A percentile compares a stretch with the other conserved stretches of the same genome.
phyloP scores from a whole-genome alignment of 2,329 filamentous ascomycete genomes.

The Dothideomycetes sp. region DNA sequence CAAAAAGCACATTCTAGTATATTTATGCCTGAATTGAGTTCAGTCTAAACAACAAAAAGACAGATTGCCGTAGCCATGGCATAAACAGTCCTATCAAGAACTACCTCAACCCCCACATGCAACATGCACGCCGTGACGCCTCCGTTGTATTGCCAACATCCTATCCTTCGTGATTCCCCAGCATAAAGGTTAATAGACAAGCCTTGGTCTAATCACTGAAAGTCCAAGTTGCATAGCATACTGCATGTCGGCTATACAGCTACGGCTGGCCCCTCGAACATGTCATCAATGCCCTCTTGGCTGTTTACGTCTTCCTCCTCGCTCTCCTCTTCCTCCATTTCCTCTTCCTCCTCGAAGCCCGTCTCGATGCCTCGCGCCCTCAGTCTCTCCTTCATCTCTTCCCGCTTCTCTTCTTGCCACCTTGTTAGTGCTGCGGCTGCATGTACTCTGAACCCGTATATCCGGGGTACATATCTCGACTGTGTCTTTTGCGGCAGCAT shows the following conservation, averaged over 20 bases:
- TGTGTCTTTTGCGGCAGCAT: slow-evolving; percentile 77
- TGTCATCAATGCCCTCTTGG: slow-evolving; percentile 39
- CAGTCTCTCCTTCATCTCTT: slow-evolving; percentile 72
- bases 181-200: too few relatives aligned
- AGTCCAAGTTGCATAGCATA: too few relatives aligned
- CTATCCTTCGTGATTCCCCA: too few relatives aligned
- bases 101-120: background rate
- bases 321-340: slow-evolving; percentile 47
- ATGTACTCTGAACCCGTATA: slow-evolving; percentile 95
- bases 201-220: too few relatives aligned
- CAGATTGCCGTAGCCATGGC: too few relatives aligned
- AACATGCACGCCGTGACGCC: background rate
- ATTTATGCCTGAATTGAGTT: too few relatives aligned
- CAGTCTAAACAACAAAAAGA: too few relatives aligned
- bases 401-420: slow-evolving; percentile 77
- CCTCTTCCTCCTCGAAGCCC: slow-evolving; percentile 63
- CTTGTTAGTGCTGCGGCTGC: slow-evolving; percentile 75
- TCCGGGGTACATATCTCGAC: slow-evolving; percentile 76
- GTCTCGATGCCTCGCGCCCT: slow-evolving; percentile 59
- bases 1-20: too few relatives aligned
- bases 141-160: too few relatives aligned
- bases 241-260: slow-evolving; percentile 6
- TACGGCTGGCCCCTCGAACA: slow-evolving; percentile 22
- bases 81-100: too few relatives aligned
- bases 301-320: slow-evolving; percentile 44